A percentile compares a stretch with the other conserved stretches of the same genome.
Conservation (phyloP, 2,329 filamentous ascomycete species). For the Colletotrichum agaves region DNA sequence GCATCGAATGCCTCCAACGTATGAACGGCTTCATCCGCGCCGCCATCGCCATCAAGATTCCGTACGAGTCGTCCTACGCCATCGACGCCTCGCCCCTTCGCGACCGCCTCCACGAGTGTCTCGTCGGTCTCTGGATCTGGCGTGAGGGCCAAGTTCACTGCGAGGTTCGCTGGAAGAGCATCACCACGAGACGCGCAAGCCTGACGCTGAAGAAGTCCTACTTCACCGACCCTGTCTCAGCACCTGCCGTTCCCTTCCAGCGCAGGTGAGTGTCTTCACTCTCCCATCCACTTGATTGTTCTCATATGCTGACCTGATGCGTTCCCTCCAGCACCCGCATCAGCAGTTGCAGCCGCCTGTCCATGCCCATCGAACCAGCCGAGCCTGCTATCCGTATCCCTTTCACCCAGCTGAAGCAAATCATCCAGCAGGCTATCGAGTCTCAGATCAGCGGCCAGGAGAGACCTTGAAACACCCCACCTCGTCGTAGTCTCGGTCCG, state of each 20-base stretch:
- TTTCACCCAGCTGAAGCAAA: not conserved
- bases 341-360: not conserved
- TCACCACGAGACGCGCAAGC: not conserved
- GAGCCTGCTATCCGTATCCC: not conserved
- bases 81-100: not conserved
- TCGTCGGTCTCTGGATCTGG: conserved; percentile 11
- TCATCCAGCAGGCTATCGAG: not conserved
- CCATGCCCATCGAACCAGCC: not conserved
- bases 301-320: not conserved
- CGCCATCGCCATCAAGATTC: conserved; percentile 7
- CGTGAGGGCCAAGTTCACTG: not conserved
- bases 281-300: not conserved
- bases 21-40: not conserved
- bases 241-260: not conserved
- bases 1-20: not conserved
- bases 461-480: not conserved
- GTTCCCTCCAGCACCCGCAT: not conserved
- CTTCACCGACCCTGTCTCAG: not conserved
- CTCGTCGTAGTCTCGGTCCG: not conserved
- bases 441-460: not conserved
- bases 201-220: not conserved
- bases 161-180: not conserved
- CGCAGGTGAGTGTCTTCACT: conserved; percentile 49
- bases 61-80: not conserved
- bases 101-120: not conserved